These are phyloP conservation scores for Beauveria sp. DNA, from an alignment of 2,329 filamentous ascomycete species.

Conservation along the genomic window DNA sequence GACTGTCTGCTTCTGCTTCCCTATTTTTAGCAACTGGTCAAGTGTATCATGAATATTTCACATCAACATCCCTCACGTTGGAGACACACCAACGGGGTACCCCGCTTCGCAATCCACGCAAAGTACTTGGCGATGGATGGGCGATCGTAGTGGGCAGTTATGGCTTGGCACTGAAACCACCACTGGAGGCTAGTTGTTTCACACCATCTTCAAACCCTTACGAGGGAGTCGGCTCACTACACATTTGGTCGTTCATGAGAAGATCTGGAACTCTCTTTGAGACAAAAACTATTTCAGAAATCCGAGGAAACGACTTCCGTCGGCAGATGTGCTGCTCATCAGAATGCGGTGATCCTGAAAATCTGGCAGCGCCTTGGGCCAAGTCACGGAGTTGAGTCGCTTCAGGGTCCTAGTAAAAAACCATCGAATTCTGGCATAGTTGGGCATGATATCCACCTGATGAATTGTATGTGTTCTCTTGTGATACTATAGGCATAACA, in stretches of 20 bases:
- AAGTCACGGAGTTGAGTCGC: too few species aligned
- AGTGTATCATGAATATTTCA: not conserved
- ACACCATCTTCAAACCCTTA: not conserved
- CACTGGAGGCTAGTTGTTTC: not conserved
- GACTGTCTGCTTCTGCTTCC: not conserved
- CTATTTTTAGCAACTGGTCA: not conserved
- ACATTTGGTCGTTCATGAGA: not conserved
- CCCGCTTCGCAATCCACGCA: not conserved
- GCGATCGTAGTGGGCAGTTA: not conserved
- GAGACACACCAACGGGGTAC: not conserved
- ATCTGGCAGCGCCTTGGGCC: not conserved
- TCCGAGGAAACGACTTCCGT: not conserved
- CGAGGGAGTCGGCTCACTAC: not conserved
- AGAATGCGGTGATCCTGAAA: not conserved
- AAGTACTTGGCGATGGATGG: not conserved
- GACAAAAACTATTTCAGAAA: not conserved
- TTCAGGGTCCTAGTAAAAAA: too few species aligned
- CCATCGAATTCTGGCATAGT: too few species aligned
- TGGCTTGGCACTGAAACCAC: constrained; percentile 3
- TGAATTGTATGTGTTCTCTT: not conserved
- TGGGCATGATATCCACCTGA: not conserved
- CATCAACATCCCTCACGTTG: not conserved
- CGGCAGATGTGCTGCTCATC: not conserved
- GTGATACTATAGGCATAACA: not conserved
- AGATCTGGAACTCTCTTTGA: not conserved